phyloP scores from a whole-genome alignment of 192 early-diverging fungal species.

The Powellomyces hirtus region DNA sequence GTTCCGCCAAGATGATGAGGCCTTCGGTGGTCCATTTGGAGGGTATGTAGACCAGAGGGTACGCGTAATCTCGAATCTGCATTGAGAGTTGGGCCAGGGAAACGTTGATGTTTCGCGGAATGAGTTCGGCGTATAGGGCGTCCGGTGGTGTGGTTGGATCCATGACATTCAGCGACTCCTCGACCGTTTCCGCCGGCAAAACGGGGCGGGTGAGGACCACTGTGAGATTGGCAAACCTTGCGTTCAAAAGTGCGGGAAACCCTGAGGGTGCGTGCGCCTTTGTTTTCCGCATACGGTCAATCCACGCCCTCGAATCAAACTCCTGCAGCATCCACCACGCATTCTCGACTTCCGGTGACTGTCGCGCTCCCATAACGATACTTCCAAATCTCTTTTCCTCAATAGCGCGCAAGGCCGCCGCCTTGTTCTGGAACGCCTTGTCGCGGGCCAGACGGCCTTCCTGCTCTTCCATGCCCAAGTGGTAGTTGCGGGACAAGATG shows the following conservation, averaged over 20 bases:
- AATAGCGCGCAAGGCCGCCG: slow-evolving; percentile 23
- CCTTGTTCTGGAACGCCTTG: slow-evolving; percentile 50
- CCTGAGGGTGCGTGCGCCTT: not conserved
- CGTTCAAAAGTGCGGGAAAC: slow-evolving; percentile 25
- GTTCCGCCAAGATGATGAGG: slow-evolving; percentile 51
- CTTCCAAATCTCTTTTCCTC: not conserved
- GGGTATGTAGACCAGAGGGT: slow-evolving; percentile 39
- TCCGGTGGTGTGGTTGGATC: slow-evolving; percentile 43
- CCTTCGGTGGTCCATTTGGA: slow-evolving; percentile 44
- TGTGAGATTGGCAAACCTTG: slow-evolving; percentile 17
- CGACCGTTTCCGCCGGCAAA: slow-evolving; percentile 34
- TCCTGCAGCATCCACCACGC: slow-evolving; percentile 51
- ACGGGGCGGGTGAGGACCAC: slow-evolving; percentile 21
- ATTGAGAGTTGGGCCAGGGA: slow-evolving; percentile 20
- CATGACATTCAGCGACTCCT: slow-evolving; percentile 45
- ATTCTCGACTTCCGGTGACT: slow-evolving; percentile 33
- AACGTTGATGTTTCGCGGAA: slow-evolving; percentile 36
- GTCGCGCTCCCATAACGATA: not conserved
- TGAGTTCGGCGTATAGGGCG: slow-evolving; percentile 46
- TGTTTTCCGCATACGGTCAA: slow-evolving; percentile 19
- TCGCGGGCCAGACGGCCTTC: slow-evolving; percentile 38
- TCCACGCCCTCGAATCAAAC: slow-evolving; percentile 48
- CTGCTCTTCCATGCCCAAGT: slow-evolving; percentile 42
- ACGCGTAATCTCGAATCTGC: slow-evolving; percentile 43
- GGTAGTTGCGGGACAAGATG: slow-evolving; percentile 39